Evolutionary conservation across 768 basidiomycete species (phyloP).

Genomic region (Boletus tomentosulus): DNA sequence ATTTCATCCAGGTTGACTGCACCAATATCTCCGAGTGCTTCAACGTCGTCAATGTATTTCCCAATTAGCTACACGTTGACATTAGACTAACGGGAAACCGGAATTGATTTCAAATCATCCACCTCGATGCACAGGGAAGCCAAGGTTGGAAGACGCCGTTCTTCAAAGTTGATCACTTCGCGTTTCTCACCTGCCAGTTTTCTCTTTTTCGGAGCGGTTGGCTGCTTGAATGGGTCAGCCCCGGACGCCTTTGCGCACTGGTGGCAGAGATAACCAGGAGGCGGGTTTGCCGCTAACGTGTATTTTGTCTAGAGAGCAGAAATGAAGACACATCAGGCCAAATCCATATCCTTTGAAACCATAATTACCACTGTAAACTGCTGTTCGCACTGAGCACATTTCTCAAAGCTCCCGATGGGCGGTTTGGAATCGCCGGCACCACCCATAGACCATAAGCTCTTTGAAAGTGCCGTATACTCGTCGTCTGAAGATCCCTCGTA

Average conservation of each 20-base stretch:
- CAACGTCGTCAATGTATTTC: conserved; percentile 83
- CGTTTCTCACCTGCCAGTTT: conserved; percentile 64
- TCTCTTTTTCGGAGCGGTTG: conserved; percentile 55
- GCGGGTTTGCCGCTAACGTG: conserved; percentile 67
- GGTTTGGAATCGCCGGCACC: conserved; percentile 44
- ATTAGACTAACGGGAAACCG: background rate
- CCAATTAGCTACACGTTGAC: conserved; percentile 60
- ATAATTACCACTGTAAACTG: conserved; percentile 82
- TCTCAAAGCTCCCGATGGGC: conserved; percentile 71
- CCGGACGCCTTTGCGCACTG: conserved; percentile 76
- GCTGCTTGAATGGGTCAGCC: conserved; percentile 83
- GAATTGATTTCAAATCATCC: background rate
- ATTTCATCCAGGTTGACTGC: conserved; percentile 80
- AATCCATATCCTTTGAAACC: background rate
- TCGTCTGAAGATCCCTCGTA: conserved; percentile 57
- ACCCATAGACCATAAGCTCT: conserved; percentile 37
- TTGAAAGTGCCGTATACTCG: conserved; percentile 63
- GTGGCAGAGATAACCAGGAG: conserved; percentile 81
- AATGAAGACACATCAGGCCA: background rate
- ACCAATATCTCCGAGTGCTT: conserved; percentile 86
- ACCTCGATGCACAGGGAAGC: conserved; percentile 82
- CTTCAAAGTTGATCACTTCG: conserved; percentile 64
- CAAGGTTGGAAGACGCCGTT: conserved; percentile 63
- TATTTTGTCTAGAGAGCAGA: conserved; percentile 65
- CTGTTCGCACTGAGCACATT: conserved; percentile 77